A percentile compares a stretch with the other conserved stretches of the same genome.
phyloP scores from a whole-genome alignment of 768 basidiomycete genomes.

The Serpula lacrymans region DNA sequence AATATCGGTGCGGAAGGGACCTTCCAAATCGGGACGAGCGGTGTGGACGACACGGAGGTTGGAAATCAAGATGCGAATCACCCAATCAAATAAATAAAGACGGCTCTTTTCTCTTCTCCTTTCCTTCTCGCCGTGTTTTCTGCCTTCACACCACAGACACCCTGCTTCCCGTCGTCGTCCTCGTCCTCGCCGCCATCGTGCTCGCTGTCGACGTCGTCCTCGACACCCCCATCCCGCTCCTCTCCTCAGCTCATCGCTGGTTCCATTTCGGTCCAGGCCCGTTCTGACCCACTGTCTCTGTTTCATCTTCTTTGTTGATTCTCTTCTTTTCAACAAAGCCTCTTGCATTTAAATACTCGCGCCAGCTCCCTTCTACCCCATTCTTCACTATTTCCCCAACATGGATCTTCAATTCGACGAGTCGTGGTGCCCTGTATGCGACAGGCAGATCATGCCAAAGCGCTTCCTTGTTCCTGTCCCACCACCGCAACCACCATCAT shows the following conservation, averaged over 20 bases:
- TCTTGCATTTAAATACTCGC: constrained; percentile 3
- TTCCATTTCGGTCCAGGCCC: constrained; percentile 13
- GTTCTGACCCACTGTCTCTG: constrained; percentile 9
- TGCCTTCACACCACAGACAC: constrained; percentile 3
- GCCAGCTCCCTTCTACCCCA: constrained; percentile 6
- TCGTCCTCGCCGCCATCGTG: constrained; percentile 19
- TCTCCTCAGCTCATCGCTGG: neutral
- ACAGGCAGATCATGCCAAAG: constrained; percentile 77
- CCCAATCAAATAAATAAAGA: constrained; percentile 36
- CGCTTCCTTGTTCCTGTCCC: constrained; percentile 51
- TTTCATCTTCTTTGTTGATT: constrained; percentile 13
- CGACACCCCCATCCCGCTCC: constrained; percentile 1
- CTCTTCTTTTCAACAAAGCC: neutral
- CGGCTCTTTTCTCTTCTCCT: constrained; percentile 26
- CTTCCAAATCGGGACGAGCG: constrained; percentile 14
- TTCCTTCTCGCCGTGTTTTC: constrained; percentile 19
- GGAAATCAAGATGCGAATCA: constrained; percentile 35
- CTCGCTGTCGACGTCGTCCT: neutral
- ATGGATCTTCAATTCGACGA: constrained; percentile 53
- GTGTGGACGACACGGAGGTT: constrained; percentile 15
- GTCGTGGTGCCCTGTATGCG: constrained; percentile 80
- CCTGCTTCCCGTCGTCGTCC: constrained; percentile 19
- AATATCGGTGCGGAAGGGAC: constrained; percentile 25
- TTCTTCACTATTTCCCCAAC: constrained; percentile 12
- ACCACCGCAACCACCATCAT: constrained; percentile 15